Evolutionary conservation across 2,329 filamentous ascomycete species (phyloP).

Genomic region (Neofusicoccum umdonicola): DNA sequence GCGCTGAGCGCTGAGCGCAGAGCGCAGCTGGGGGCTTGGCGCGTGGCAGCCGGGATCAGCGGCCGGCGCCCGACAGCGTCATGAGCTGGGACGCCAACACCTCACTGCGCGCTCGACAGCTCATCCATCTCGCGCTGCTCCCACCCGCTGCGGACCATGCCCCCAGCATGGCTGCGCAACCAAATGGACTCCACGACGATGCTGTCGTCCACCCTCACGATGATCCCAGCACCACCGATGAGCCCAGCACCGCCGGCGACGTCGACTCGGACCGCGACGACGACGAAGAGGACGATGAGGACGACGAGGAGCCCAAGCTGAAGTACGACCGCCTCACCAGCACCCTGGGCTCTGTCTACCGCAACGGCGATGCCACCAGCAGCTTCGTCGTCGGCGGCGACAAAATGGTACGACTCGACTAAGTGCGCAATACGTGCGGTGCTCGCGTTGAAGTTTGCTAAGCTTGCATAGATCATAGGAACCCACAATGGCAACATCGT

Average conservation of each 20-base stretch:
- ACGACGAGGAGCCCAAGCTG: conserved; percentile 89
- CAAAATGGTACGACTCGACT: conserved; percentile 72
- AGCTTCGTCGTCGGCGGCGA: conserved; percentile 86
- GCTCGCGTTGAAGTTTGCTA: conserved; percentile 52
- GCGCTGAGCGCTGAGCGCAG: too few species aligned
- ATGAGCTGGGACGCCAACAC: conserved; percentile 10
- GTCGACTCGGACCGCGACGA: conserved; percentile 14
- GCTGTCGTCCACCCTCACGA: conserved; percentile 56
- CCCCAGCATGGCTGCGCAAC: conserved; percentile 41
- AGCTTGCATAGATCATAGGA: conserved; percentile 67
- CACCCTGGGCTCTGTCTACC: conserved; percentile 76
- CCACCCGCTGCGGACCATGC: conserved; percentile 34
- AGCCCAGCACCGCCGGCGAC: conserved; percentile 23
- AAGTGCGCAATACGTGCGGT: conserved; percentile 22
- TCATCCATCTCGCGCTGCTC: conserved; percentile 10
- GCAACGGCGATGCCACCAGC: conserved; percentile 93
- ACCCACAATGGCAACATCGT: conserved; percentile 97
- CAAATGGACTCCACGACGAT: conserved; percentile 33
- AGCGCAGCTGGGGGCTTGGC: neutral
- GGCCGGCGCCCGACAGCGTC: neutral
- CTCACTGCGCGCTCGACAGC: conserved; percentile 3
- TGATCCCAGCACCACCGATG: conserved; percentile 23
- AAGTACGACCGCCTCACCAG: conserved; percentile 89
- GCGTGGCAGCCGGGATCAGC: conserved; percentile 7
- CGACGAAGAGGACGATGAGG: conserved; percentile 72